phyloP scores from a whole-genome alignment of 805 yeast species.

The Cephaloascus albidus region DNA sequence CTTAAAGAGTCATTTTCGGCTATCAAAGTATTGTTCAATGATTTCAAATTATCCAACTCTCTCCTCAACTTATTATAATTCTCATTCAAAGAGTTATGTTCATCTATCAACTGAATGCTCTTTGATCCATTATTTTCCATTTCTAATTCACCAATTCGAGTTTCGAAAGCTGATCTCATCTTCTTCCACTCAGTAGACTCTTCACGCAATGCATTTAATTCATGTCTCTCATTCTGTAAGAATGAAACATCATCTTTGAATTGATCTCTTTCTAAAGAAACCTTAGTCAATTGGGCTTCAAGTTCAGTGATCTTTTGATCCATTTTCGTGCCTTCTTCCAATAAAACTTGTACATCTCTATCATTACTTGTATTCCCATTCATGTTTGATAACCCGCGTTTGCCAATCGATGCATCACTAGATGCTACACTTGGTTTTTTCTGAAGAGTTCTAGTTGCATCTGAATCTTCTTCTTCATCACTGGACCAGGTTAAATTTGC shows the following conservation, averaged over 20 bases:
- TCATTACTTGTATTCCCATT: slow-evolving; percentile 11
- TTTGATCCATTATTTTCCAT: background rate
- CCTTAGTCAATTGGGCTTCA: slow-evolving; percentile 8
- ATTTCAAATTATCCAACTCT: slow-evolving; percentile 14
- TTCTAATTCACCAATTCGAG: background rate
- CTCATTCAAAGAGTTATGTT: slow-evolving; percentile 1
- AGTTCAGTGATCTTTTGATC: slow-evolving; percentile 31
- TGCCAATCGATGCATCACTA: background rate
- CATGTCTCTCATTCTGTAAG: background rate
- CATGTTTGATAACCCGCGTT: background rate
- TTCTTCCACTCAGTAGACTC: background rate
- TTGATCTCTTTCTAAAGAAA: background rate
- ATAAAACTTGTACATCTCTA: slow-evolving; percentile 32
- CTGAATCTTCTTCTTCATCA: slow-evolving; percentile 61
- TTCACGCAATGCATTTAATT: background rate
- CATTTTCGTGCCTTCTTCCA: slow-evolving; percentile 40
- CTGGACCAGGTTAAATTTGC: slow-evolving; percentile 85
- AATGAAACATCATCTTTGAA: background rate
- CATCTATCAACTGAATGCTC: background rate
- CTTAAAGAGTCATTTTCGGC: slow-evolving; percentile 28
- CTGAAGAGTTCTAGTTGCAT: slow-evolving; percentile 5
- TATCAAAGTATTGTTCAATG: slow-evolving; percentile 21
- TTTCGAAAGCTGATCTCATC: background rate
- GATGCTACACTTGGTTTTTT: slow-evolving; percentile 4
- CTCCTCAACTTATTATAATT: slow-evolving; percentile 1